A percentile compares a stretch with the other conserved stretches of the same genome.
These are phyloP conservation scores for Lactuca sativa DNA, from an alignment of 129 eudicot species.

Conservation along the genomic window DNA sequence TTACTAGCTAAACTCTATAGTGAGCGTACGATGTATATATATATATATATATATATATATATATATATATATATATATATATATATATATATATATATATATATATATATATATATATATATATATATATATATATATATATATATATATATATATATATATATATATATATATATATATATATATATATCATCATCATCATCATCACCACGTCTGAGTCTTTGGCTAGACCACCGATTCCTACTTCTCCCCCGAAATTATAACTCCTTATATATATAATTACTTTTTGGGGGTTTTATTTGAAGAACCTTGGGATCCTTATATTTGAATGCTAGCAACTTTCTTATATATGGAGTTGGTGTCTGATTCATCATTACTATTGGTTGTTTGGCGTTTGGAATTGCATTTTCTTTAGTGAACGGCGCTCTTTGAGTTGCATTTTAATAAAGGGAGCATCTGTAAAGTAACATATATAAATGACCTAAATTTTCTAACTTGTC, in stretches of 20 bases:
- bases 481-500: too few relatives aligned
- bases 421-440: not conserved
- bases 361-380: conserved; percentile 1
- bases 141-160: conserved; percentile 1
- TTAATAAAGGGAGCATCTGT: not conserved
- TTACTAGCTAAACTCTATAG: conserved; percentile 30
- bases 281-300: conserved; percentile 33
- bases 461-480: too few relatives aligned
- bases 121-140: conserved; percentile 3
- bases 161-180: too few relatives aligned
- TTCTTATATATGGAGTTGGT: conserved; percentile 10
- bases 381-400: not conserved
- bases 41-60: conserved; percentile 8
- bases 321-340: conserved; percentile 10
- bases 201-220: conserved; percentile 17
- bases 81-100: too few relatives aligned
- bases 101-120: not conserved
- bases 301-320: conserved; percentile 28
- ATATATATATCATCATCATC: too few relatives aligned
- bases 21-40: conserved; percentile 23
- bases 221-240: conserved; percentile 42
- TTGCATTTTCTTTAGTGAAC: not conserved
- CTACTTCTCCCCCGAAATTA: conserved; percentile 28
- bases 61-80: conserved; percentile 2
- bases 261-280: conserved; percentile 15